Evolutionary conservation across 2,329 filamentous ascomycete genomes (phyloP), one percentile per base, ranked within the genome.

Genomic region (Penicillium polonicum): DNA sequence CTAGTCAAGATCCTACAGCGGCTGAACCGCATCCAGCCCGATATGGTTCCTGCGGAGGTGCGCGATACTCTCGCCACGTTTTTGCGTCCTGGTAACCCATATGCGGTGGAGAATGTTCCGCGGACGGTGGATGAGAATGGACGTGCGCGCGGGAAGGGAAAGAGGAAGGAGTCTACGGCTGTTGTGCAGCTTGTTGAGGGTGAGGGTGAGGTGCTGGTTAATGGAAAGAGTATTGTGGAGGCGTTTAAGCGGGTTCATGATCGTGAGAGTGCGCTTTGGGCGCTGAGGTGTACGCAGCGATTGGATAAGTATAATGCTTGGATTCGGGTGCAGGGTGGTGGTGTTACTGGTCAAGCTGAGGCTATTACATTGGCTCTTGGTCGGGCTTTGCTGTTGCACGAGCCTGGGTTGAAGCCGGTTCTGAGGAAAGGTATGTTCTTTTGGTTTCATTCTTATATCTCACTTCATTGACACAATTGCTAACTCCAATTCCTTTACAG

Each of bases 301-400:
- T 77, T 96, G 63, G 92, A 96, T 81, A 97, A 97, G 76, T 99
- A 99, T 81, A 99, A 99, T 70, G 86, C 97, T 4, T 99, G 91
- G 88, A 92, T 88, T 52, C 78, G 90, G 49, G 90, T 92, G 3
- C 82, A 84, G 58, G 94, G 94, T 55, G 94, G 94, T 65, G 94
- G 94, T 67, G 89, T 90, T 48, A 99, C 94, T 49, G 94, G 94
- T 2, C 95, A 99, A 77, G 93, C 94, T 8, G 94, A 99, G 77
- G 92, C 94, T 35, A 84, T 97, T 69, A 95, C 93, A 42, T 77
- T 99, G 77, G 94, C 91, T 21, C 84, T 97, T 72, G 89, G 90
- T 56, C 94, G 93, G 76, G 93, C 90, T 23, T 79, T 99, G 73
- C 74, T 96, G 74, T 88, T 90, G 63, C 94, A 99, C 73, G 94